Percentiles rank a stretch among this genome's conserved stretches.
phyloP scores from a whole-genome alignment of 257 asterid species.

The Euphrasia confusa region DNA sequence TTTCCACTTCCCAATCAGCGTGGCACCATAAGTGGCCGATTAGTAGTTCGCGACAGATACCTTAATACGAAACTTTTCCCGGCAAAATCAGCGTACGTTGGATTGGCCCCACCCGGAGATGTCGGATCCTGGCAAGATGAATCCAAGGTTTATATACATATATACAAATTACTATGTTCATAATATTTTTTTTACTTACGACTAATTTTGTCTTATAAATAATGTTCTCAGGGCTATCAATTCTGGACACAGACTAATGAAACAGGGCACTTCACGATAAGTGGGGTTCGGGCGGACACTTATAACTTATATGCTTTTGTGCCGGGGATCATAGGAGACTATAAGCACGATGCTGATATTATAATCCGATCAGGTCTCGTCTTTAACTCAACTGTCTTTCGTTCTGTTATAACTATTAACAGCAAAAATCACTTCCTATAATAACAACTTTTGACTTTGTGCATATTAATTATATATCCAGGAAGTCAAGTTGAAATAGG shows the following conservation, averaged over 20 bases:
- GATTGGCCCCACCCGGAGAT: conserved; percentile 67
- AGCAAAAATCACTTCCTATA: not conserved
- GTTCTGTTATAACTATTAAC: no score
- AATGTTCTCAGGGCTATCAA: conserved; percentile 55
- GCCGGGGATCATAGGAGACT: conserved; percentile 68
- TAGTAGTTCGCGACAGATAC: conserved; percentile 51
- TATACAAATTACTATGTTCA: no score
- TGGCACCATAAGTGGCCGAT: conserved; percentile 53
- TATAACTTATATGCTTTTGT: conserved; percentile 60
- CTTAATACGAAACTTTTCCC: conserved; percentile 18
- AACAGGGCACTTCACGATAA: conserved; percentile 42
- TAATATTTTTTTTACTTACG: not conserved
- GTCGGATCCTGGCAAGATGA: conserved; percentile 75
- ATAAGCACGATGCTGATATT: conserved; percentile 28
- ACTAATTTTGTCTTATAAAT: not conserved
- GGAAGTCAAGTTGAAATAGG: conserved; percentile 30
- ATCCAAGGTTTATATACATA: conserved; percentile 36
- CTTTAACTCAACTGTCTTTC: no score
- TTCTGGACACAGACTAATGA: conserved; percentile 57
- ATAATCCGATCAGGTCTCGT: conserved; percentile 37
- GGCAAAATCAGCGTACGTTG: conserved; percentile 55
- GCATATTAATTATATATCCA: conserved; percentile 11
- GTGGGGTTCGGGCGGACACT: conserved; percentile 35
- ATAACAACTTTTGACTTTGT: not conserved
- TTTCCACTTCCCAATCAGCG: conserved; percentile 46